Evolutionary conservation across 2,329 filamentous ascomycete species (phyloP).

Genomic region (Beauveria pseudobassiana): DNA sequence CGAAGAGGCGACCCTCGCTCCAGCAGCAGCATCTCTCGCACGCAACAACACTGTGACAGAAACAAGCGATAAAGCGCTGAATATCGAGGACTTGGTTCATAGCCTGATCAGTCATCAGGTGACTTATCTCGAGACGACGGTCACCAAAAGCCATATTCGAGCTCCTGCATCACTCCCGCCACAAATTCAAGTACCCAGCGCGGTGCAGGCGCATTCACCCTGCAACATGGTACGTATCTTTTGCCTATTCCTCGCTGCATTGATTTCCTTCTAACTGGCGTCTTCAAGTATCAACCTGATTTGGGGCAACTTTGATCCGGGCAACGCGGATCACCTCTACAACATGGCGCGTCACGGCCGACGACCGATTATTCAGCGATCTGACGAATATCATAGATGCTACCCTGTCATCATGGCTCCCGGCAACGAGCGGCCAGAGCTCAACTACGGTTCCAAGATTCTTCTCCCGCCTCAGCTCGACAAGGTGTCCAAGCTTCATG

Average conservation of each 20-base stretch:
- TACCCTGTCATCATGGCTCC: conserved; percentile 94
- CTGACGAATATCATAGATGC: conserved; percentile 98
- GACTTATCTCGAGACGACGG: not conserved
- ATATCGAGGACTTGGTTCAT: not conserved
- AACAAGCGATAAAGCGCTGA: not conserved
- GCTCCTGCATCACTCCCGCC: not conserved
- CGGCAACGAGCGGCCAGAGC: conserved; percentile 76
- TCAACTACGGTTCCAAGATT: conserved; percentile 97
- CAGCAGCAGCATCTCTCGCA: not conserved
- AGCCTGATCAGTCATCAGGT: too few relatives aligned
- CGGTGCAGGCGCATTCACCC: not conserved
- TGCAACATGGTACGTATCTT: conserved; percentile 1
- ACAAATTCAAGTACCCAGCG: not conserved
- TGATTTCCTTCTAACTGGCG: not conserved
- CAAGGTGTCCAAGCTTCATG: conserved; percentile 92
- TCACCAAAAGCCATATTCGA: not conserved
- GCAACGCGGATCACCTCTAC: conserved; percentile 41
- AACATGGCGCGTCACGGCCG: conserved; percentile 40
- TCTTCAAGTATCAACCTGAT: conserved; percentile 27
- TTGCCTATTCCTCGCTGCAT: not conserved
- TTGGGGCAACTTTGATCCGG: conserved; percentile 38
- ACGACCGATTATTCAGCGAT: conserved; percentile 58
- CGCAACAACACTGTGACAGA: not conserved
- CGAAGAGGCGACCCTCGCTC: not conserved
- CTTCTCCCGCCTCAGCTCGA: conserved; percentile 94